Evolutionary conservation across 345 rosid species (phyloP), one percentile per base, ranked within the genome.

Genomic region (Syzygium jambos): DNA sequence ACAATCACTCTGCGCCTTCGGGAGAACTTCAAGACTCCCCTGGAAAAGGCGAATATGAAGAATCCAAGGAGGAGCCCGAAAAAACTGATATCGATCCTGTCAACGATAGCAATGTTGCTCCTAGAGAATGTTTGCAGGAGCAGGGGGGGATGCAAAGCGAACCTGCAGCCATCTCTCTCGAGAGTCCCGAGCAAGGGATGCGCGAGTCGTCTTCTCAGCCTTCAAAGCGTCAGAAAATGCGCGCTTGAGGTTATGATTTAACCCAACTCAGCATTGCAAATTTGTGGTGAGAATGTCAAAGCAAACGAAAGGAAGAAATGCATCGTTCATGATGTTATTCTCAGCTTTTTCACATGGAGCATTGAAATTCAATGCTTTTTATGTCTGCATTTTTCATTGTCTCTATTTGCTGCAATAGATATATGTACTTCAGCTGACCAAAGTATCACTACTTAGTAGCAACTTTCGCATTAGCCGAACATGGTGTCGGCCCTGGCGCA

Each of bases 201-300:
- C 9, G 57, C 0, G 89, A 88, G 85, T 87, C 14, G 14, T 38
- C 82, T 73, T 38, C 91, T 85, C 95, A 87, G 57, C 86, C 89
- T 73, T 52, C 94, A 84, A 95, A 96, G 92, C 96, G 95, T 78
- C 90, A 89, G 55, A 93, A 94, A 95, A 90, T 80, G 9, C 88
- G 92, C 85, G 82, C 38, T 73, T 73, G 82, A 73, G 25, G 43
- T 38, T 22, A 73, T 10, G 82, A 38, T 38, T 73, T 38, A 19
- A 19, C 49, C 25, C 49, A 38, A 38, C 82, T 38, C 49, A 38
- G 82, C 82, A 89, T 25, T 14, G 90, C 85, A 92, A 92, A 91
- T 51, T 87, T 38, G 73, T 10, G 4, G 78, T 85, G 78, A 73
- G 27, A 41, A 73, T 73, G 82, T 19, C 82, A 73, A 73, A 38